phyloP scores from a whole-genome alignment of 192 early-diverging fungal genomes.

The Coemansia sp. region DNA sequence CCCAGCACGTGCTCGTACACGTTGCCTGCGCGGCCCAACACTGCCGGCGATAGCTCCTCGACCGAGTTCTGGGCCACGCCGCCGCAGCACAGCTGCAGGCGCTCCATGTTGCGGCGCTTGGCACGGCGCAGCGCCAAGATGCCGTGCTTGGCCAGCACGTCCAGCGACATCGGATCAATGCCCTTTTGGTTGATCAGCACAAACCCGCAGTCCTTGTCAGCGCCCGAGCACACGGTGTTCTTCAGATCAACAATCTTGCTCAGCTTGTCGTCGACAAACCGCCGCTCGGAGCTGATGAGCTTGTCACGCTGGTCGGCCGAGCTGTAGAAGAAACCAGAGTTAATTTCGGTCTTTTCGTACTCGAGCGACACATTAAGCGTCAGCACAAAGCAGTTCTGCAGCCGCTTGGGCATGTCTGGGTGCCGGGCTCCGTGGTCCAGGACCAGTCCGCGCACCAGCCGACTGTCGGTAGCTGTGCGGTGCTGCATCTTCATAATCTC shows the following conservation, averaged over 20 bases:
- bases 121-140: constrained; percentile 95
- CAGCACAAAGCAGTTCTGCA: constrained; percentile 85
- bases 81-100: constrained; percentile 92
- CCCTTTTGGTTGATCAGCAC: constrained; percentile 99
- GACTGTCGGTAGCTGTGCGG: constrained; percentile 95
- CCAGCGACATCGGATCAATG: constrained; percentile 95
- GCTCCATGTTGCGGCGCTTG: constrained; percentile 99
- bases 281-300: constrained; percentile 95
- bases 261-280: constrained; percentile 91
- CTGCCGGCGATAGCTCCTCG: constrained; percentile 82
- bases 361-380: constrained; percentile 97
- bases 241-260: constrained; percentile 97
- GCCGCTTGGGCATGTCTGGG: constrained; percentile 98
- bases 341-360: constrained; percentile 99
- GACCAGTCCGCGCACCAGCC: constrained; percentile 90
- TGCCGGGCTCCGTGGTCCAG: constrained; percentile 99
- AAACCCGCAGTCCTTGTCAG: constrained; percentile 81
- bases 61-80: constrained; percentile 97
- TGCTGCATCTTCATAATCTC: constrained; percentile 99
- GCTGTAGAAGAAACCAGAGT: constrained; percentile 99
- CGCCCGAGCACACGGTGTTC: constrained; percentile 85
- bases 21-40: constrained; percentile 87
- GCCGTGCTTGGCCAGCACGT: constrained; percentile 92
- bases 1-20: constrained; percentile 97
- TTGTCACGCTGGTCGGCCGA: constrained; percentile 98